These are phyloP conservation scores for Brettanomyces bruxellensis DNA, from an alignment of 805 yeast genomes.

Conservation along the genomic window DNA sequence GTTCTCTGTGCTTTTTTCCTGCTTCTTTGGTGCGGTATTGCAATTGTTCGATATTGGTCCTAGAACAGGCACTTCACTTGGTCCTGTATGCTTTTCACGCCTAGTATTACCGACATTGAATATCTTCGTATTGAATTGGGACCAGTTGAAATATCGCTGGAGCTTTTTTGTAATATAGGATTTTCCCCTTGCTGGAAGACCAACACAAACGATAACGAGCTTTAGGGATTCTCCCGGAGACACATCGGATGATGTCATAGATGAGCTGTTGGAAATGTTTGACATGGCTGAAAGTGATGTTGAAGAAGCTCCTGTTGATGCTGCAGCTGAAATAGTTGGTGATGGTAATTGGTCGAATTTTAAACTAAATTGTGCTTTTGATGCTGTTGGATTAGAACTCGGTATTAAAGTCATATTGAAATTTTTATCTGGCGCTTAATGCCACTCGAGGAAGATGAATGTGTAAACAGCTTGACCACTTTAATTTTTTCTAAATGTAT, in stretches of 20 bases:
- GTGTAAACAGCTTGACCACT: too few species aligned
- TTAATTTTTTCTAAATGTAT: too few species aligned
- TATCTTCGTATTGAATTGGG: conserved; percentile 52
- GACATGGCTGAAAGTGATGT: neutral
- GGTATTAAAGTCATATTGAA: too few species aligned
- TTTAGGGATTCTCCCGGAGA: conserved; percentile 26
- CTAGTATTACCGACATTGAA: conserved; percentile 73
- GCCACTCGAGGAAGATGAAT: too few species aligned
- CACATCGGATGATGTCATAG: neutral
- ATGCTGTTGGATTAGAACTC: too few species aligned
- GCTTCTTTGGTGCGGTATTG: neutral
- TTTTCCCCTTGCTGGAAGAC: conserved; percentile 73
- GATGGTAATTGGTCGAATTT: too few species aligned
- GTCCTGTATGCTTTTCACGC: conserved; percentile 41
- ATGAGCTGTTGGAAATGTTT: neutral
- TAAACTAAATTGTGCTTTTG: too few species aligned
- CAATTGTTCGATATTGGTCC: conserved; percentile 22
- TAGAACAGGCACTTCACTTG: conserved; percentile 26
- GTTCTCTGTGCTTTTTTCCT: conserved; percentile 5
- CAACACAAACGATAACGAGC: conserved; percentile 63
- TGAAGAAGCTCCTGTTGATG: neutral
- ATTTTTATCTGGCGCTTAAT: too few species aligned
- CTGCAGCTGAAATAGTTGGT: neutral
- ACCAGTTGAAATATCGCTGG: conserved; percentile 49
- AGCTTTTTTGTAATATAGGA: conserved; percentile 62